phyloP scores from a whole-genome alignment of 2,329 filamentous ascomycete species.

The Thielaviopsis populi region DNA sequence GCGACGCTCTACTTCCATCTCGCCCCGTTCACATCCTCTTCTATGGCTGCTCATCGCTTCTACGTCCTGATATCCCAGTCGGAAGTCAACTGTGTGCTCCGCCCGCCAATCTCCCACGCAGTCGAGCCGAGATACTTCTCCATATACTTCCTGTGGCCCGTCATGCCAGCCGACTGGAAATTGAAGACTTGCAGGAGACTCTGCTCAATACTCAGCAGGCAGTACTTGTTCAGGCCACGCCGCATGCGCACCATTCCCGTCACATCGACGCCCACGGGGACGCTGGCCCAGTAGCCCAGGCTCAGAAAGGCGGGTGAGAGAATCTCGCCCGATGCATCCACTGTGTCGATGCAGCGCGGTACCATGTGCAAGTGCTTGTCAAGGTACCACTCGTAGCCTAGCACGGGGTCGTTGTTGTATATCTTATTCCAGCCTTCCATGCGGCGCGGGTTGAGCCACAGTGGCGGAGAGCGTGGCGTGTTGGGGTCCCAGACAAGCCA shows the following conservation, averaged over 20 bases:
- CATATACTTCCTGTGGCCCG: neutral
- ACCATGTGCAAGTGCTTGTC: constrained; percentile 1
- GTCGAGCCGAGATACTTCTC: neutral
- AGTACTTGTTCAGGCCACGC: neutral
- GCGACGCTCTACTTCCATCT: neutral
- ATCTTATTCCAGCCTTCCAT: neutral
- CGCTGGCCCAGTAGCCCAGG: neutral
- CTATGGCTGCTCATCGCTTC: neutral
- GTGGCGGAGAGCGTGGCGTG: neutral
- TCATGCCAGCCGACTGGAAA: neutral
- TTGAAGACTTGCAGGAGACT: constrained; percentile 4
- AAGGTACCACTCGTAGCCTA: neutral
- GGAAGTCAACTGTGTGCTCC: neutral
- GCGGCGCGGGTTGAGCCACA: neutral
- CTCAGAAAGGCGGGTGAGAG: neutral
- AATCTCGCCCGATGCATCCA: neutral
- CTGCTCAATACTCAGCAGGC: constrained; percentile 5
- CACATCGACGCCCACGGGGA: neutral
- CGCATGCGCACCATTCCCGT: neutral
- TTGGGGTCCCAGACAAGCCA: constrained; percentile 3
- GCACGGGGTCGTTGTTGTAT: neutral
- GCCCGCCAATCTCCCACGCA: neutral
- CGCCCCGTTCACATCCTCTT: no score
- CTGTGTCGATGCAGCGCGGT: neutral
- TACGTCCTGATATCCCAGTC: neutral